Evolutionary conservation across 2,329 filamentous ascomycete species (phyloP).

Genomic region (Ascochyta lentis): DNA sequence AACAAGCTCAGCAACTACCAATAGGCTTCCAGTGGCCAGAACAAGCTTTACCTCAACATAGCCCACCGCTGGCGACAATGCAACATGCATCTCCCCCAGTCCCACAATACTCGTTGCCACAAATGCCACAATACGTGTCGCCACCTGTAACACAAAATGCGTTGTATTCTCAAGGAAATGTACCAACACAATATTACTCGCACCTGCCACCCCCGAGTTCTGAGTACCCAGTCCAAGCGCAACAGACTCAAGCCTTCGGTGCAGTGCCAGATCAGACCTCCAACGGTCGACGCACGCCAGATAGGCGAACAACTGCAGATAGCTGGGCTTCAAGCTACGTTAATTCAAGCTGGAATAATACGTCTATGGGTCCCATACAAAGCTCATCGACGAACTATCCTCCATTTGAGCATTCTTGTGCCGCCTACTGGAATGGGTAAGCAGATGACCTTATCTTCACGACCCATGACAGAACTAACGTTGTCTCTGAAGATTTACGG

Average conservation of each 20-base stretch:
- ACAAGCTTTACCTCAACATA: background rate
- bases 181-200: background rate
- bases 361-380: background rate
- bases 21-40: background rate
- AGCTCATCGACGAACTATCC: background rate
- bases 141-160: background rate
- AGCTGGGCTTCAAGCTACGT: background rate
- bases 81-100: background rate
- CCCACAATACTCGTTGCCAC: background rate
- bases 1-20: background rate
- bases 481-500: background rate
- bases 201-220: no score
- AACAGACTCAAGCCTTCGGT: background rate
- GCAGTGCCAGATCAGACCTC: background rate
- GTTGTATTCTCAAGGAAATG: background rate
- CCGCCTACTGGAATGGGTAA: background rate
- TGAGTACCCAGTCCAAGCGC: background rate
- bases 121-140: background rate
- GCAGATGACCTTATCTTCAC: background rate
- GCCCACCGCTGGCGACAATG: background rate
- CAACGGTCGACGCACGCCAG: background rate
- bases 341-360: background rate
- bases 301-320: background rate
- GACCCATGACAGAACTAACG: background rate
- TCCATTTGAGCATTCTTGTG: background rate